These are phyloP conservation scores for Kitagawia praeruptora DNA, from an alignment of 129 eudicot species.

Conservation along the genomic window DNA sequence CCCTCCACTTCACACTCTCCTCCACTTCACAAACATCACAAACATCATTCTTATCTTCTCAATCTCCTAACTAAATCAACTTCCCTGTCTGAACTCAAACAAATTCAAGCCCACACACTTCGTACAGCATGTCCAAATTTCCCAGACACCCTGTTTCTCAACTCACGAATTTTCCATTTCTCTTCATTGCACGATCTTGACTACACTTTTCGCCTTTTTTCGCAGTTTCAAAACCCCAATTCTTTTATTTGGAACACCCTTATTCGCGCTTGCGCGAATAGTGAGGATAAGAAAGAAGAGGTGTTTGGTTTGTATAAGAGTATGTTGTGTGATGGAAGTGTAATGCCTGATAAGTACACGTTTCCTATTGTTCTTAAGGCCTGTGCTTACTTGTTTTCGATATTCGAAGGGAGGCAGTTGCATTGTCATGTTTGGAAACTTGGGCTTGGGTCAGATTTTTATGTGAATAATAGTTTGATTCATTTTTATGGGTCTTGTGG, in stretches of 20 bases:
- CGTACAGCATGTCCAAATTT: constrained; percentile 44
- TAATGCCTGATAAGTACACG: constrained; percentile 65
- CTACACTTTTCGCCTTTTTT: constrained; percentile 44
- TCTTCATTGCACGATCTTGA: constrained; percentile 50
- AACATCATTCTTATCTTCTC: constrained; percentile 43
- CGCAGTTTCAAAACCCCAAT: constrained; percentile 39
- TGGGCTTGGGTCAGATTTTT: constrained; percentile 59
- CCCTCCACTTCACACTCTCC: constrained; percentile 4
- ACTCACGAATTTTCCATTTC: constrained; percentile 52
- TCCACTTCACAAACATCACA: constrained; percentile 17
- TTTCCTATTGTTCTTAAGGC: constrained; percentile 75
- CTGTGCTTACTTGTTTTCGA: constrained; percentile 60
- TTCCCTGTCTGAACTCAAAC: constrained; percentile 60
- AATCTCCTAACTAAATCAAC: constrained; percentile 39
- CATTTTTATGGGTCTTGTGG: constrained; percentile 78
- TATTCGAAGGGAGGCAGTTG: constrained; percentile 43
- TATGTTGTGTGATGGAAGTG: constrained; percentile 29
- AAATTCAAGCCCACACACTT: constrained; percentile 72
- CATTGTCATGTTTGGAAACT: constrained; percentile 55
- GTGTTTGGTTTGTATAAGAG: constrained; percentile 39
- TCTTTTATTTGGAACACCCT: constrained; percentile 76
- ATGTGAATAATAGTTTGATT: constrained; percentile 69
- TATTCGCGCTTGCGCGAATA: constrained; percentile 59
- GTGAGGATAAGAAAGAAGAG: constrained; percentile 28
- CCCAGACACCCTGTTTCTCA: constrained; percentile 45